phyloP scores from a whole-genome alignment of 2,329 filamentous ascomycete genomes.

The Pestalotiopsis sp. region DNA sequence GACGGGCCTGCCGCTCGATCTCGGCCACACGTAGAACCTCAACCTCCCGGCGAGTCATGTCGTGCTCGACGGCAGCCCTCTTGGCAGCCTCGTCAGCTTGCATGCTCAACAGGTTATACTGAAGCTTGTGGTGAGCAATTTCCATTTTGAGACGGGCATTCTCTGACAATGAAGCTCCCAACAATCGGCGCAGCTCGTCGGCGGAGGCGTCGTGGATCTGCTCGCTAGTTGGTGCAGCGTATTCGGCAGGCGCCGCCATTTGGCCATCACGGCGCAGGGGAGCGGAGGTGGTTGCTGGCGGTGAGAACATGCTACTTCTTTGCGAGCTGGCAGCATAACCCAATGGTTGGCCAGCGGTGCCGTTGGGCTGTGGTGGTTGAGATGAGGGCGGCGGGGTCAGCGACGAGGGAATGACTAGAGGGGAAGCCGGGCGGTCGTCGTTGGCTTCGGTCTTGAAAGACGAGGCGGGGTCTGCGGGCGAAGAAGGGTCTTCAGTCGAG shows the following conservation, averaged over 20 bases:
- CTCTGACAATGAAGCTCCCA: slow-evolving; percentile 56
- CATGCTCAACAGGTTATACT: slow-evolving; percentile 81
- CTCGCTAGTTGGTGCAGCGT: slow-evolving; percentile 46
- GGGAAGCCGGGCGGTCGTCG: slow-evolving; percentile 45
- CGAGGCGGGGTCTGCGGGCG: slow-evolving; percentile 49
- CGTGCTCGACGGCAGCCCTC: slow-evolving; percentile 85
- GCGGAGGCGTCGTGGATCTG: slow-evolving; percentile 54
- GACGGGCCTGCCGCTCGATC: slow-evolving; percentile 62
- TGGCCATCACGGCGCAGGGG: slow-evolving; percentile 29
- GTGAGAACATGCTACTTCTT: slow-evolving; percentile 52
- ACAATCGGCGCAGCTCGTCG: slow-evolving; percentile 59
- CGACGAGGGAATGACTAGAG: slow-evolving; percentile 56
- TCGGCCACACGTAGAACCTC: slow-evolving; percentile 79
- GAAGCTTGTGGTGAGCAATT: slow-evolving; percentile 86
- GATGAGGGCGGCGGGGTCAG: slow-evolving; percentile 60
- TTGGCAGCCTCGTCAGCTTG: slow-evolving; percentile 85
- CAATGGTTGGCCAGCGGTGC: slow-evolving; percentile 26
- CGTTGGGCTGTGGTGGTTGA: slow-evolving; percentile 40
- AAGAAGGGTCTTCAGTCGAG: slow-evolving; percentile 57
- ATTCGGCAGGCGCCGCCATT: slow-evolving; percentile 36
- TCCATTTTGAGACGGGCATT: slow-evolving; percentile 73
- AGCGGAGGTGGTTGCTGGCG: slow-evolving; percentile 49
- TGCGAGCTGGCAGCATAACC: slow-evolving; percentile 41
- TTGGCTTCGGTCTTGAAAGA: slow-evolving; percentile 54
- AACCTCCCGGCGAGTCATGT: slow-evolving; percentile 86